Base-by-base conservation (phyloP, 2,329 filamentous ascomycete genomes). In the Didymella pomorum region DNA sequence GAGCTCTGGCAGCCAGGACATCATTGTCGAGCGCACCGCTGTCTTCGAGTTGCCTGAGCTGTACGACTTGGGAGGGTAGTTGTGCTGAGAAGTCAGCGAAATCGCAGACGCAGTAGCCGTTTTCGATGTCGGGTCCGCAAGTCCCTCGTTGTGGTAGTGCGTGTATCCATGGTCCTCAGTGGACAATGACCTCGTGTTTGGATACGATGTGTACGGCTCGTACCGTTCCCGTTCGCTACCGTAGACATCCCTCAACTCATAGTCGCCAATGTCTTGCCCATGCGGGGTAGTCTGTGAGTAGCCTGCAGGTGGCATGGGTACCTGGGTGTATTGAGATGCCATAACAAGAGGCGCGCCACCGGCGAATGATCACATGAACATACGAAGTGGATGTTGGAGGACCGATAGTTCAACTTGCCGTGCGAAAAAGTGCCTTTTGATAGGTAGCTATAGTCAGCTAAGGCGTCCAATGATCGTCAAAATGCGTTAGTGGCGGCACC, bases 321-420 rank as follows among this genome's bases (percentile, higher is more conserved):
- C 20, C 18, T 16, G 20, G 11, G 39, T 50, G 18, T 56, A 56
- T 28, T 50, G 29, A 29, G 52, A 45, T 9, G 45, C 28, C 52
- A 37, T 49, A 2, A 25, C 21, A n/a, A 41, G 33, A 10, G 39
- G 31, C 10, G 2, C 20, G 23, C 20, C 16, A 12, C 8, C 11
- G 20, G n/a, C 8, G 21, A 16, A 29, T 5, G 7, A 28, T 42
- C 21, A 42, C 20, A 42, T 31, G 12, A 2, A 31, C 11, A 31
- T 31, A 5, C 29, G 29, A 3, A 14, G 29, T 8, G 29, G 11
- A 31, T 3, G 23, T 18, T 42, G 39, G 1, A 11, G 20, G n/a
- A 16, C 25, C 5, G 9, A 25, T 7, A 25, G 21, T 42, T 21
- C 23, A 8, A 25, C 21, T 5, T 42, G 20, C 39, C 20, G 21